Evolutionary conservation across 1,284 basidiomycete species (phyloP).

Genomic region (Rhodotorula glutinis): DNA sequence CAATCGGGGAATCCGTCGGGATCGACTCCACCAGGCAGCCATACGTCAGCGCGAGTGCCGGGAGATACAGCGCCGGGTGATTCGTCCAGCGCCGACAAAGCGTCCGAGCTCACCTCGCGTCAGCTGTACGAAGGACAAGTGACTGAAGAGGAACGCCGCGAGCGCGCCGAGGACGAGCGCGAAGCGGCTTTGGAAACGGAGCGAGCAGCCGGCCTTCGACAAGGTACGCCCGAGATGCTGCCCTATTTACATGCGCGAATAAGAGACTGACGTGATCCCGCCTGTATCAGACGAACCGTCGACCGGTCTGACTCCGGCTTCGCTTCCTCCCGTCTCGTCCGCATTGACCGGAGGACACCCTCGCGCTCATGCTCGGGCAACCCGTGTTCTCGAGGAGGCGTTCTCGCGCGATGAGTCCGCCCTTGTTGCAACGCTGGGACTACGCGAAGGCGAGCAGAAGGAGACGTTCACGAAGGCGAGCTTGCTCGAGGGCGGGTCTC

Average conservation of each 20-base stretch:
- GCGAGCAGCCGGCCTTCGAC: no score
- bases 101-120: background rate
- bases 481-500: constrained; percentile 16
- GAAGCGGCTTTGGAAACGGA: background rate
- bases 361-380: constrained; percentile 1
- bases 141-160: background rate
- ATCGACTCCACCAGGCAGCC: no score
- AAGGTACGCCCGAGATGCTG: no score
- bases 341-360: background rate
- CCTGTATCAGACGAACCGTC: background rate
- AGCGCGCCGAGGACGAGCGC: background rate
- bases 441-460: no score
- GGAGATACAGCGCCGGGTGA: no score
- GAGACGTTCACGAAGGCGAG: no score
- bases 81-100: no score
- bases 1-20: no score
- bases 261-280: background rate
- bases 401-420: background rate
- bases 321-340: background rate
- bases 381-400: constrained; percentile 10
- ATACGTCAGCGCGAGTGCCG: no score
- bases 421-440: background rate
- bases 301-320: background rate
- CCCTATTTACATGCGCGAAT: no score
- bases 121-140: constrained; percentile 6